Evolutionary conservation across 2,329 filamentous ascomycete genomes (phyloP), one percentile per base, ranked within the genome.

Genomic region (Juglanconis oblonga): DNA sequence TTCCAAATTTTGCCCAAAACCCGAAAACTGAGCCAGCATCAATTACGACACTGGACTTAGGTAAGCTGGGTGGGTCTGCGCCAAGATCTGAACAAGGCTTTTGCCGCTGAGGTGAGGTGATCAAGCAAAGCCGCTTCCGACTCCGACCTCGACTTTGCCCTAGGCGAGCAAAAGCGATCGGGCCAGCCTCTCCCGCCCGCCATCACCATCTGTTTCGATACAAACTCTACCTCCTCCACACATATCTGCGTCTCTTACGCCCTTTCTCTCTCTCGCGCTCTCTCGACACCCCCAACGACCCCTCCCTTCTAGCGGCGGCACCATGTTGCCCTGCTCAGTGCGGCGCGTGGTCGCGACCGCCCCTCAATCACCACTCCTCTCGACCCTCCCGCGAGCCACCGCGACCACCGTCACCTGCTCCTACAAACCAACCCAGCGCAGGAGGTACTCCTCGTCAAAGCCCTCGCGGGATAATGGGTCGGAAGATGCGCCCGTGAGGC

Each of bases 391-490:
- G 64, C 77, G 77, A 67, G 70, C 73, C 50, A 68, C 72, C 53
- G 69, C 47, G 9, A 32, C 73, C 59, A 68, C 70, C 54, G 66
- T 74, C 59, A 63, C 68, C 57, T 67, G 73, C 62, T 65, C 76
- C 66, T 73, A 76, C 66, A 68, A 72, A 64, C 71, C 75, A 57
- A 67, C 72, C 62, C 81, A 81, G 66, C 82, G 84, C 73, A 77
- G 81, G 67, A 77, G 83, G 65, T 84, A 78, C 67, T 86, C 84
- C 10, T 86, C 84, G 35, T 86, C 84, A 38, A 87, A 86, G 70
- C 82, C 84, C n/a, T 86, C 83, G 42, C 81, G 80, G 66, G 82
- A 83, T 63, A 83, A 82, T 67, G 83, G 80, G 9, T 74, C 82
- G 33, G 81, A 77, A 66, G 79, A 79, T 29, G 73, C 81, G n/a